Percentiles rank a stretch among this genome's conserved stretches.
phyloP scores from a whole-genome alignment of 169 alveolate genomes.

The Cryptosporidium parvum region DNA sequence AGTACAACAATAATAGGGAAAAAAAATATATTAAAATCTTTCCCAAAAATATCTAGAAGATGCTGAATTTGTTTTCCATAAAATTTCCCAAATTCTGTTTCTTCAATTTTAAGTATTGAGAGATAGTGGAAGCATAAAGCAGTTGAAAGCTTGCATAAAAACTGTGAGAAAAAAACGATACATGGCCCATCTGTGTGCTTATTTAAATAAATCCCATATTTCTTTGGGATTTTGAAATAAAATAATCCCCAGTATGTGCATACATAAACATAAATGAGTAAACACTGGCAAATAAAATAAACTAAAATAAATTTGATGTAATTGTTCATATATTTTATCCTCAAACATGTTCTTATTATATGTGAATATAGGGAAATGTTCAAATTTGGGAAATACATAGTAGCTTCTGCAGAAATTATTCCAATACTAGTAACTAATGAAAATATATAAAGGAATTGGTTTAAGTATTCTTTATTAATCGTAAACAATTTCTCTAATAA shows the following conservation, averaged over 20 bases:
- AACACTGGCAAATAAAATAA: slow-evolving; percentile 4
- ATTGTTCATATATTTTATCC: not conserved
- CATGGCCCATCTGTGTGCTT: slow-evolving; percentile 46
- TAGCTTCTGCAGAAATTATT: slow-evolving; percentile 50
- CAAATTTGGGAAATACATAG: slow-evolving; percentile 26
- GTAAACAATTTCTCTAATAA: not conserved
- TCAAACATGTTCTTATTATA: not conserved
- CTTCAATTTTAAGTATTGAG: slow-evolving; percentile 19
- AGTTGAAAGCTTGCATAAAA: slow-evolving; percentile 19
- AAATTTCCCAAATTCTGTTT: slow-evolving; percentile 24
- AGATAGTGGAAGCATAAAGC: slow-evolving; percentile 58
- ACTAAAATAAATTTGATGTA: not conserved
- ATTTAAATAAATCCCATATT: slow-evolving; percentile 61
- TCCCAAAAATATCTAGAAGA: slow-evolving; percentile 34
- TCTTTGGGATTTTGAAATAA: slow-evolving; percentile 46
- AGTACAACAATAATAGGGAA: slow-evolving; percentile 41
- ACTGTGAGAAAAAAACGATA: slow-evolving; percentile 39
- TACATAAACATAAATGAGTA: slow-evolving; percentile 26
- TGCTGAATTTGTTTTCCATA: slow-evolving; percentile 31
- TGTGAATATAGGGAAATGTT: slow-evolving; percentile 42
- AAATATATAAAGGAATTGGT: not conserved
- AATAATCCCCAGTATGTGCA: slow-evolving; percentile 37
- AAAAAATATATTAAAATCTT: slow-evolving; percentile 16
- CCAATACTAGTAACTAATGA: slow-evolving; percentile 20
- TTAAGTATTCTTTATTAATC: not conserved